These are phyloP conservation scores for Leishmania tarentolae DNA, from an alignment of 208 protist species.

Conservation along the genomic window DNA sequence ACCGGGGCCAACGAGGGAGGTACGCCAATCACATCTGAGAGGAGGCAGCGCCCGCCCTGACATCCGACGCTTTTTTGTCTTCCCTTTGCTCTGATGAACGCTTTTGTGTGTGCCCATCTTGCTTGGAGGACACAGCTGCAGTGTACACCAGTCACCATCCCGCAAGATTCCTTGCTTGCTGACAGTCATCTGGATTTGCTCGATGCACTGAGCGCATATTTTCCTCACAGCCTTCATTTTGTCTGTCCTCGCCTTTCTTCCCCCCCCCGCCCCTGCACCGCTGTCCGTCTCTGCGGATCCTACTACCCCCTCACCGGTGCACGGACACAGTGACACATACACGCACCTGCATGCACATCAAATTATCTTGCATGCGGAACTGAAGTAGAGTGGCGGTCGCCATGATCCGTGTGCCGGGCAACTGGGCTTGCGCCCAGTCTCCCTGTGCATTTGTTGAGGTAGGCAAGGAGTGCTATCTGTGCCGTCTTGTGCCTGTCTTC, in stretches of 20 bases:
- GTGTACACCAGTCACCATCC: not conserved
- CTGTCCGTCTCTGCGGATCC: not conserved
- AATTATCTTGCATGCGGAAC: not conserved
- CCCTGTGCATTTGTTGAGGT: conserved; percentile 53
- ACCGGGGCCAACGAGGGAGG: not conserved
- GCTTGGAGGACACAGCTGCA: not conserved
- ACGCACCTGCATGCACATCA: not conserved
- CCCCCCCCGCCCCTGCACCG: not conserved
- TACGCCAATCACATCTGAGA: too few species aligned
- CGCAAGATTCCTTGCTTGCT: not conserved
- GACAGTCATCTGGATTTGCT: not conserved
- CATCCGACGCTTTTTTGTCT: too few species aligned
- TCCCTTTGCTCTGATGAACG: not conserved
- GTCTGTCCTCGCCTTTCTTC: not conserved
- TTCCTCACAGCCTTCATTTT: not conserved
- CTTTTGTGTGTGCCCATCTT: not conserved
- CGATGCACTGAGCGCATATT: not conserved
- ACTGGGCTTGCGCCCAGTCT: conserved; percentile 46
- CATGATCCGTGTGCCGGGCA: conserved; percentile 59
- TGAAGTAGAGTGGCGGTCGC: not conserved
- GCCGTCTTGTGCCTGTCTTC: conserved; percentile 34
- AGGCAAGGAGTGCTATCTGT: conserved; percentile 33
- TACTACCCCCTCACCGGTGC: not conserved
- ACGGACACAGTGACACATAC: not conserved
- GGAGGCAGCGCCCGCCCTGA: too few species aligned